Evolutionary conservation across 768 basidiomycete species (phyloP).

Genomic region (Kwoniella botswanensis): DNA sequence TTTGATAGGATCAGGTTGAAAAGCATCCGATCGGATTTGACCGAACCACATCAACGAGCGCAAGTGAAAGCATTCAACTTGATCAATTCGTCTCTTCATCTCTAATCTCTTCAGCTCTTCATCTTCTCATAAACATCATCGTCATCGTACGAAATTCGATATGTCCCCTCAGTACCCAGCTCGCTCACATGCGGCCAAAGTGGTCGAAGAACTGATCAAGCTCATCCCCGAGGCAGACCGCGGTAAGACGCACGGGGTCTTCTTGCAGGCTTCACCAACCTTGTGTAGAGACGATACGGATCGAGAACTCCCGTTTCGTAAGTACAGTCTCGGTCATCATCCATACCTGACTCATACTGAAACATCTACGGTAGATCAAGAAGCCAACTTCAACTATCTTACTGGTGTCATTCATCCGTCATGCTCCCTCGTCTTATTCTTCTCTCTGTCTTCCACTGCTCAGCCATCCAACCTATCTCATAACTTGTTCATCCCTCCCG

Average conservation of each 20-base stretch:
- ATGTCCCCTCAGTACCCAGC: constrained; percentile 37
- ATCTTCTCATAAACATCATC: background rate
- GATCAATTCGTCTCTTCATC: background rate
- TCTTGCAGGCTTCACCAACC: constrained; percentile 41
- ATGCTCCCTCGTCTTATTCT: constrained; percentile 70
- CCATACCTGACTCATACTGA: constrained; percentile 22
- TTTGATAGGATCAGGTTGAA: no score
- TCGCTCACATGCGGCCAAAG: constrained; percentile 59
- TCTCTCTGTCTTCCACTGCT: constrained; percentile 56
- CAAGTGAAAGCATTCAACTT: no score
- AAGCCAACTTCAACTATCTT: constrained; percentile 88
- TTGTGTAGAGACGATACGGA: constrained; percentile 69
- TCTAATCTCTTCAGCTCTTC: background rate
- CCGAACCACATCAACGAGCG: no score
- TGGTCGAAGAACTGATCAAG: constrained; percentile 64
- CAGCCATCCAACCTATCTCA: constrained; percentile 40
- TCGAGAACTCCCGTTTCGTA: constrained; percentile 73
- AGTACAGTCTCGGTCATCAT: constrained; percentile 45
- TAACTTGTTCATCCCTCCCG: constrained; percentile 79
- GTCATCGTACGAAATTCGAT: no score
- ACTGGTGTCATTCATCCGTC: constrained; percentile 77
- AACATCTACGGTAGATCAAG: constrained; percentile 58
- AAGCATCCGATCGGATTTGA: no score
- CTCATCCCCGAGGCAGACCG: constrained; percentile 64
- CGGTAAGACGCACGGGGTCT: constrained; percentile 58